Percentiles rank a stretch among this genome's conserved stretches.
Conservation (phyloP, 1,284 basidiomycete genomes). For the Apiotrichum mycotoxinovorans region DNA sequence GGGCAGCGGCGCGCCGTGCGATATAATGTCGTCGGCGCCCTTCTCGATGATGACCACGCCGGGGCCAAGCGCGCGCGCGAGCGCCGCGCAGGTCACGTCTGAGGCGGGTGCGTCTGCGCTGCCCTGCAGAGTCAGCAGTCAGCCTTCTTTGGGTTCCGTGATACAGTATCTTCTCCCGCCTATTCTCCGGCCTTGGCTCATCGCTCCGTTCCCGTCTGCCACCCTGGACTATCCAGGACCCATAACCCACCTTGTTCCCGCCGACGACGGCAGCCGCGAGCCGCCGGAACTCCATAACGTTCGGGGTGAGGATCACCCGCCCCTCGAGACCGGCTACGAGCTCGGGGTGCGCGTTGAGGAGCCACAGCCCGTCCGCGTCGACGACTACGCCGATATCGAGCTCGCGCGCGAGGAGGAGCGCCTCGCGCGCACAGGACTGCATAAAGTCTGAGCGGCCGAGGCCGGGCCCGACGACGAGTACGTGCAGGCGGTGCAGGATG, state of each 20-base stretch:
- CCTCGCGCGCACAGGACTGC: conserved; percentile 62
- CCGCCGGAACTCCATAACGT: conserved; percentile 88
- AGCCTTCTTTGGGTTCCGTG: neutral
- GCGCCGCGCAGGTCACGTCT: conserved; percentile 56
- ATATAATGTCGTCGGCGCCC: conserved; percentile 61
- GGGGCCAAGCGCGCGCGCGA: conserved; percentile 67
- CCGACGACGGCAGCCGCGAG: conserved; percentile 69
- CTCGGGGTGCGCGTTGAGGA: conserved; percentile 56
- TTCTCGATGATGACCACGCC: conserved; percentile 93
- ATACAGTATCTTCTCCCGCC: too few relatives aligned
- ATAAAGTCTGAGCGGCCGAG: conserved; percentile 86
- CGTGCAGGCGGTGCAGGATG: conserved; percentile 81
- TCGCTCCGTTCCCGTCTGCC: too few relatives aligned
- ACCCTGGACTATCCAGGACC: too few relatives aligned
- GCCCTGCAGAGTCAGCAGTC: conserved; percentile 47
- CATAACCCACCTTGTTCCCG: conserved; percentile 30
- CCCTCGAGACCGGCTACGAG: conserved; percentile 63
- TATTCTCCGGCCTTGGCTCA: too few relatives aligned
- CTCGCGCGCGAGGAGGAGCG: conserved; percentile 53
- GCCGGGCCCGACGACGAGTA: conserved; percentile 88
- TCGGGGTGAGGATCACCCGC: conserved; percentile 69
- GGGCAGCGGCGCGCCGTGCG: conserved; percentile 46
- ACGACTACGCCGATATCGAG: conserved; percentile 82
- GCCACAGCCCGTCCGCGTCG: conserved; percentile 72
- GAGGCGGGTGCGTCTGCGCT: conserved; percentile 49